phyloP scores from a whole-genome alignment of 192 early-diverging fungal species.

The Coemansia interrupta region DNA sequence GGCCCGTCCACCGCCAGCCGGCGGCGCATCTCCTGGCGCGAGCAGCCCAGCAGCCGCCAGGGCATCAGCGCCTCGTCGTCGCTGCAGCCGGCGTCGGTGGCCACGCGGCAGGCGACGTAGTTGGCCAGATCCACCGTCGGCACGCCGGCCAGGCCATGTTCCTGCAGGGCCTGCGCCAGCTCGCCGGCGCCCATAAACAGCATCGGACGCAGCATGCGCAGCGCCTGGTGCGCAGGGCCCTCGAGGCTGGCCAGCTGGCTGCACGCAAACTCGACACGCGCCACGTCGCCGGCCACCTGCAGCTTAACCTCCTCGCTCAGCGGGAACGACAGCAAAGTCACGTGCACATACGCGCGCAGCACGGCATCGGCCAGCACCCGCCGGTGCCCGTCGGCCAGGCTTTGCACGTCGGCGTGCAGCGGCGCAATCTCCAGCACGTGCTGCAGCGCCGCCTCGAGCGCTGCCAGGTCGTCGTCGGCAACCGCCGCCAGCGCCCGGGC shows the following conservation, averaged over 20 bases:
- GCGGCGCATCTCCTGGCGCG: conserved; percentile 8
- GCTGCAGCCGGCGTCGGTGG: conserved; percentile 9
- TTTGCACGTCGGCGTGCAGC: too few species aligned
- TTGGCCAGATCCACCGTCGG: conserved; percentile 11
- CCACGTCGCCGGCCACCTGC: conserved; percentile 17
- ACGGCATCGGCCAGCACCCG: not conserved
- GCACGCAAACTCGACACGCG: conserved; percentile 42
- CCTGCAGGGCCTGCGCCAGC: not conserved
- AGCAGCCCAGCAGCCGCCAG: conserved; percentile 10
- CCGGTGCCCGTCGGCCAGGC: too few species aligned
- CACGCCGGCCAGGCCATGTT: not conserved
- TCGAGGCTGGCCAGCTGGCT: conserved; percentile 23
- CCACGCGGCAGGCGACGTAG: conserved; percentile 23
- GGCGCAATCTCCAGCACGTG: too few species aligned
- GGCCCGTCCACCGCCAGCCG: not conserved
- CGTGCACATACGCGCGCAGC: conserved; percentile 9
- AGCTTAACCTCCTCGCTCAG: conserved; percentile 31
- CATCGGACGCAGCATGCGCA: conserved; percentile 32
- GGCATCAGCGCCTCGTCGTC: conserved; percentile 9
- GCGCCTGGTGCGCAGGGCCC: conserved; percentile 14
- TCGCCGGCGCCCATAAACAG: conserved; percentile 22
- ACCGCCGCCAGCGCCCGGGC: too few species aligned
- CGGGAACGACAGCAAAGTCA: conserved; percentile 18
- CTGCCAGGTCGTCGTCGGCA: too few species aligned
- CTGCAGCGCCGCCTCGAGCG: too few species aligned